Base-by-base conservation (phyloP, 169 alveolate species). In the Plasmodium inui region DNA sequence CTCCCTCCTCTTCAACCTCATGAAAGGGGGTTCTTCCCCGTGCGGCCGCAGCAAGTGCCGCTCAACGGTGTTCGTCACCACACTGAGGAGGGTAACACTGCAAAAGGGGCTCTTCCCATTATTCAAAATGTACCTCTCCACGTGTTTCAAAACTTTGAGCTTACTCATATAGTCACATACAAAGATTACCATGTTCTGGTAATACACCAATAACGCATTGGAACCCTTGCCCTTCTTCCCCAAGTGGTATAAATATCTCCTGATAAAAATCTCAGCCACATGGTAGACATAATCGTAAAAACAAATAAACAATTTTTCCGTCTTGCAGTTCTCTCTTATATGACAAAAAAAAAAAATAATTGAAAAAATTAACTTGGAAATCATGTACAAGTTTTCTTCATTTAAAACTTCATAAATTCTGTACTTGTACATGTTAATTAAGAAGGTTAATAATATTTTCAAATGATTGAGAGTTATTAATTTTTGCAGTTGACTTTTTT, bases 211-310 rank as follows among this genome's bases (percentile, higher is more conserved):
- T 17, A 84, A 22, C 41, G 1, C 50, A 6, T 22, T 14, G 10
- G 79, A 6, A 44, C 32, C 22, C 4, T 12, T 57, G 30, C 14
- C 32, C 9, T 37, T 37, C 30, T 50, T 76, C 19, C 50, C 53
- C 44, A 74, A n/a, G 50, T 41, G 7, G 30, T 57, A 7, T 14
- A 3, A 14, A 78, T 88, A 88, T 79, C 32, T 79, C 12, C 73
- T 80, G 1, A 88, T 5, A 7, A 88, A 67, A 8, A 88, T 17
- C 7, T 46, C 46, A 28, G 50, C 14, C 22, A 67, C 83, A 39
- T 88, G 71, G 72, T 79, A 88, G 12, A 72, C 83, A 88, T 79
- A 88, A 57, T 88, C 94, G 55, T 88, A 88, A 79, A 79, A 88
- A 57, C 73, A 78, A 32, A 88, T 12, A 17, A 78, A 78, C 1